These are phyloP conservation scores for Epichloe gansuensis DNA, from an alignment of 2,329 filamentous ascomycete genomes.

Conservation along the genomic window DNA sequence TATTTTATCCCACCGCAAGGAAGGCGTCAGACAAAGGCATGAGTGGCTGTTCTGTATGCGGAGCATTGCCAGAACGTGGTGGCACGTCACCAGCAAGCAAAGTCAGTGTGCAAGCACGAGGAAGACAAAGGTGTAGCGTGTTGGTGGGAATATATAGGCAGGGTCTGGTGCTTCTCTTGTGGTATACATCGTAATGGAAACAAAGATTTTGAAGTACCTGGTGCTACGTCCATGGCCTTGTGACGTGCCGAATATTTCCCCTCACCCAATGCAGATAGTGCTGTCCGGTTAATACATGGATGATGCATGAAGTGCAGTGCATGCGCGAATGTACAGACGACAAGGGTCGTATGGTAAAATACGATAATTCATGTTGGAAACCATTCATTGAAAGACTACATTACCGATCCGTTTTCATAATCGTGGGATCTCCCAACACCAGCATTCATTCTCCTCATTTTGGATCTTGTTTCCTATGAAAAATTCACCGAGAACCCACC, in stretches of 20 bases:
- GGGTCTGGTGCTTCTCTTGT: slow-evolving; percentile 19
- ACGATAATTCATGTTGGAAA: background rate
- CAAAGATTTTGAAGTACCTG: slow-evolving; percentile 13
- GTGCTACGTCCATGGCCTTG: background rate
- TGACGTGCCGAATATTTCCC: background rate
- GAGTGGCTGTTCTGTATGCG: background rate
- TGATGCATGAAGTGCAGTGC: too few relatives aligned
- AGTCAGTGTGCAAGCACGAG: slow-evolving; percentile 1
- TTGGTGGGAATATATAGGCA: slow-evolving; percentile 7
- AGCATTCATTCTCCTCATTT: background rate
- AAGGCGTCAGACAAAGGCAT: background rate
- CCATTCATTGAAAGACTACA: background rate
- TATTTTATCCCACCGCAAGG: background rate
- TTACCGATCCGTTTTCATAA: background rate
- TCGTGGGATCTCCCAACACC: background rate
- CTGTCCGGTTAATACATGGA: too few relatives aligned
- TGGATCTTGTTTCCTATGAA: background rate
- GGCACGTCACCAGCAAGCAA: slow-evolving; percentile 1
- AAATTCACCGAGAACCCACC: background rate
- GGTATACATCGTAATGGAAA: slow-evolving; percentile 23
- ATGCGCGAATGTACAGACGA: too few relatives aligned
- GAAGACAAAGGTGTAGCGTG: slow-evolving; percentile 5
- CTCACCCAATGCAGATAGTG: too few relatives aligned
- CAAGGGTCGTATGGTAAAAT: too few relatives aligned
- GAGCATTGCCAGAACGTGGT: slow-evolving; percentile 1